Evolutionary conservation across 345 rosid species (phyloP).

Genomic region (Lepidium didymum): DNA sequence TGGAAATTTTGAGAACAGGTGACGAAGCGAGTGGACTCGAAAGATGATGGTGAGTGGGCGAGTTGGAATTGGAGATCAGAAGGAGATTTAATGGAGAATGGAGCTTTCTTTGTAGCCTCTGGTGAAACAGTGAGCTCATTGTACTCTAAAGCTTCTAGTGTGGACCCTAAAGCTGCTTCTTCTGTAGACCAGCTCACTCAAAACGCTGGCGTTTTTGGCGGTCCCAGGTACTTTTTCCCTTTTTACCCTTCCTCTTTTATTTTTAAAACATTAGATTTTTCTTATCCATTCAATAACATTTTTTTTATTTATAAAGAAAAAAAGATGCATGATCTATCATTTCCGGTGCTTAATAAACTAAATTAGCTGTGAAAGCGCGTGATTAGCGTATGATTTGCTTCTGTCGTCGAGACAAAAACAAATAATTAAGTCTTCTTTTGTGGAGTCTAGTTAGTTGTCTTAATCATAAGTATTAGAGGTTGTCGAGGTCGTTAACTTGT

Average conservation of each 20-base stretch:
- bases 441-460: not conserved
- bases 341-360: not conserved
- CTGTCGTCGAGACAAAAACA: not conserved
- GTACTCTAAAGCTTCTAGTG: slow-evolving; percentile 60
- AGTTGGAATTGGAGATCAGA: slow-evolving; percentile 89
- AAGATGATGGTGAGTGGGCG: slow-evolving; percentile 59
- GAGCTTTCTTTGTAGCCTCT: slow-evolving; percentile 83
- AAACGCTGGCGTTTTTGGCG: slow-evolving; percentile 68
- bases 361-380: slow-evolving; percentile 21
- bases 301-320: not conserved
- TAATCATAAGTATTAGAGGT: not conserved
- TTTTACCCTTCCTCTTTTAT: not conserved
- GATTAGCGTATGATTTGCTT: slow-evolving; percentile 10
- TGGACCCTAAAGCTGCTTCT: slow-evolving; percentile 64
- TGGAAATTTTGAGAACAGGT: slow-evolving; percentile 32
- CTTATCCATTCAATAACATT: not conserved
- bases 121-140: slow-evolving; percentile 45
- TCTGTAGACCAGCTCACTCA: slow-evolving; percentile 50
- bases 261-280: not conserved
- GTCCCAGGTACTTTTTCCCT: slow-evolving; percentile 39
- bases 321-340: not conserved
- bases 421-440: not conserved
- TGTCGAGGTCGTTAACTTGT: not conserved
- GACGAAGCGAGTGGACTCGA: slow-evolving; percentile 78
- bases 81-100: slow-evolving; percentile 73